Base-by-base conservation (phyloP, 2,329 filamentous ascomycete species). In the Pseudocercospora macadamiae region DNA sequence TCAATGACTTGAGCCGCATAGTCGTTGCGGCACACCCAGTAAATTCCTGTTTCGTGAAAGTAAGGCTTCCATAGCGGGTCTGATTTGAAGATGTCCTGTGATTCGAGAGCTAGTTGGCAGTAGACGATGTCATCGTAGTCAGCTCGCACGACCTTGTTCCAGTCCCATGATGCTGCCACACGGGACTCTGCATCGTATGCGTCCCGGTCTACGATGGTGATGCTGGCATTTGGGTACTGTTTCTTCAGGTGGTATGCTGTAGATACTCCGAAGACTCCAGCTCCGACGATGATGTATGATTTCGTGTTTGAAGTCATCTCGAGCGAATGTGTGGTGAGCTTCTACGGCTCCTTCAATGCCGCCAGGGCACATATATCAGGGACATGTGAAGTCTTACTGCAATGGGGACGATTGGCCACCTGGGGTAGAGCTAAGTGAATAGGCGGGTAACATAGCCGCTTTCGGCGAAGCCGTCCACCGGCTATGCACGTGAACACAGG, bases 121-220 rank as follows among this genome's bases (percentile, higher is more conserved):
- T 90, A 90, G 14, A 85, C 72, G 1, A 83, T 74, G 65, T 88
- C 84, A 55, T 83, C 79, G 74, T 90, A 90, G 71, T 90, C 87
- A 48, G 86, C 85, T 57, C 87, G 85, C 14, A 90, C 80, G 25
- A 89, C 86, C 73, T 89, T 90, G 76, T 89, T 90, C 82, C 86
- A 86, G 74, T 91, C 88, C 78, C 85, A 88, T 0, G 88, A 89
- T 0, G 88, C 88, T 28, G 86, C 87, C 26, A 77, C 69, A 34
- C 70, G 68, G 30, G 59, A 66, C 54, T 74, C 56, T 7, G 67
- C 68, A 34, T 71, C 68, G 60, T 64, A 72, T 57, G 73, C 66
- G 55, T 72, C 68, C 23, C 71, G 69, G 55, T 78, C 76, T 25
- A 78, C 70, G 16, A 79, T 67, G 1, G 76, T 78, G 34, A 79